Base-by-base conservation (phyloP, 768 basidiomycete genomes). In the Hortiboletus campestris region DNA sequence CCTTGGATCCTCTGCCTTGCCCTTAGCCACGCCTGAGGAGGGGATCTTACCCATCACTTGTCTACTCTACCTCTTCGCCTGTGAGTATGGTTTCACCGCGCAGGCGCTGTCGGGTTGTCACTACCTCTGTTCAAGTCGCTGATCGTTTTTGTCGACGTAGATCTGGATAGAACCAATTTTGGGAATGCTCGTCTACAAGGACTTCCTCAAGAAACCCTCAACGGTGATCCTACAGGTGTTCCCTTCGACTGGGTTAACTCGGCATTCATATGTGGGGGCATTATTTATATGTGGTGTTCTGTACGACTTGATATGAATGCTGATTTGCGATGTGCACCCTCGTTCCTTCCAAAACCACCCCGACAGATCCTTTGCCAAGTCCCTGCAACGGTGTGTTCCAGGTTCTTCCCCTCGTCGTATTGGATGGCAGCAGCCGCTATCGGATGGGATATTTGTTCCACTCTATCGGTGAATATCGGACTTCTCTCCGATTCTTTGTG, bases 161-260 rank as follows among this genome's bases (percentile, higher is more conserved):
- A 83, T 65, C 72, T 93, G 55, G 90, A 91, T 64, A 80, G 91
- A 56, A 84, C 83, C 6, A 91, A 91, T 61, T 67, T 91, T 36
- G 89, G 89, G 11, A 91, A 91, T 67, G 90, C 90, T 25, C 80
- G 89, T 54, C 73, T 91, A 19, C 87, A 88, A 72, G 84, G 86
- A n/a, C 75, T 92, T 4, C 79, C 84, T 7, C 69, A 84, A 34
- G 86, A 91, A 61, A 72, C 75, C 11, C 80, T 91, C 10, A 75
- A 77, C 9, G 88, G 88, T 8, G 89, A 91, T 65, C 79, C 79
- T 2, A 83, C 81, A 0, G 89, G 89, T 1, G 57, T 74, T 32
- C 75, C 83, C 17, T 91, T 83, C 64, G 83, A 88, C 65, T 91
- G 88, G 89, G 72, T 87, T 40, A 87, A 81, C 61, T 89, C 88